phyloP scores from a whole-genome alignment of 371 early-diverging fungal genomes.

The Parasitella parasitica region DNA sequence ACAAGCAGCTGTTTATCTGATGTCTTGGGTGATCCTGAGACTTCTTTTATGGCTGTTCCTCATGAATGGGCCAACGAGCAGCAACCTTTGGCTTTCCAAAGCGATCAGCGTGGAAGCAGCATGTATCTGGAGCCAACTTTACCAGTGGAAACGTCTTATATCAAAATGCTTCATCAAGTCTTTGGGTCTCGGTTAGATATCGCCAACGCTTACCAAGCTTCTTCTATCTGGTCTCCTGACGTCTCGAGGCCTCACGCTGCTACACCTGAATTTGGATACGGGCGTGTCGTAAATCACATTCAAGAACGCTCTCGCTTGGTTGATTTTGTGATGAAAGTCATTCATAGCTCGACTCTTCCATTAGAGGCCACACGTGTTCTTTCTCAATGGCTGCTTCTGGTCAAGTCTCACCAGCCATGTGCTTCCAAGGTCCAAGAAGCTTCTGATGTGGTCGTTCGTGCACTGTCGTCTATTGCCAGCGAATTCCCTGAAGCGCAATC shows the following conservation, averaged over 20 bases:
- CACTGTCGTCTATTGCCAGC: not conserved
- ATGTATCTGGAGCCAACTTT: not conserved
- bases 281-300: slow-evolving; percentile 61
- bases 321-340: slow-evolving; percentile 48
- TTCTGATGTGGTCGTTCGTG: slow-evolving; percentile 22
- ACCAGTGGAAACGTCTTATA: slow-evolving; percentile 67
- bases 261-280: slow-evolving; percentile 85
- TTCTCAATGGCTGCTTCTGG: slow-evolving; percentile 64
- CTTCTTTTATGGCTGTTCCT: not conserved
- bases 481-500: slow-evolving; percentile 12
- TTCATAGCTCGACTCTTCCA: slow-evolving; percentile 50
- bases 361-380: slow-evolving; percentile 55
- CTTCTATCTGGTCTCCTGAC: slow-evolving; percentile 41
- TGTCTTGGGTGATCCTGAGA: not conserved
- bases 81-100: not conserved
- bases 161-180: slow-evolving; percentile 72
- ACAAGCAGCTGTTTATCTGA: not conserved
- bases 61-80: not conserved
- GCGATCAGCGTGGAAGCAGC: not conserved
- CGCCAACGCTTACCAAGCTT: slow-evolving; percentile 59
- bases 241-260: slow-evolving; percentile 34
- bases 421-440: slow-evolving; percentile 27
- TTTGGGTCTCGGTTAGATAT: slow-evolving; percentile 73
- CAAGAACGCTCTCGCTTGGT: slow-evolving; percentile 68
- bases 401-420: slow-evolving; percentile 49